Percentiles rank a stretch among this genome's conserved stretches.
phyloP scores from a whole-genome alignment of 2,329 filamentous ascomycete genomes.

The Neonectria coccinea region DNA sequence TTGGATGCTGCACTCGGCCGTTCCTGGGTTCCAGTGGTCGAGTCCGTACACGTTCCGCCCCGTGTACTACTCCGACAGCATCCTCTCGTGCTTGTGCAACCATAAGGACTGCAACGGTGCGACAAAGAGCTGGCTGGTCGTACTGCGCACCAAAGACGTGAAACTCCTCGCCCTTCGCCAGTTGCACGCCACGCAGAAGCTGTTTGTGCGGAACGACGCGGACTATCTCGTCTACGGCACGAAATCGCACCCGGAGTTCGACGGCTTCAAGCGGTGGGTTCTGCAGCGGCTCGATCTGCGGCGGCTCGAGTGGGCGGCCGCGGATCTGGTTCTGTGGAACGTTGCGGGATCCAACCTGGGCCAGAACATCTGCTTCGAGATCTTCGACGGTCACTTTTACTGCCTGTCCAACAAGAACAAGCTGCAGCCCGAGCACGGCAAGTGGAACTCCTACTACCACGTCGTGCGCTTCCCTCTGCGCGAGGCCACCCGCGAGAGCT shows the following conservation, averaged over 20 bases:
- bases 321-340: slow-evolving; percentile 65
- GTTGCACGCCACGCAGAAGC: slow-evolving; percentile 61
- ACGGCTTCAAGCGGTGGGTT: slow-evolving; percentile 72
- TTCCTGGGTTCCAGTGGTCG: slow-evolving; percentile 51
- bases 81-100: slow-evolving; percentile 69
- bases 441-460: slow-evolving; percentile 77
- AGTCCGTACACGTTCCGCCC: slow-evolving; percentile 62
- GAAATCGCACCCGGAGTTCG: slow-evolving; percentile 64
- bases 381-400: slow-evolving; percentile 75
- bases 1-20: slow-evolving; percentile 51
- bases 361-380: slow-evolving; percentile 77
- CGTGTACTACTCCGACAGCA: slow-evolving; percentile 67
- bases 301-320: slow-evolving; percentile 53
- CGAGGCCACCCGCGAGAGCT: slow-evolving; percentile 51
- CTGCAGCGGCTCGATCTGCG: slow-evolving; percentile 65
- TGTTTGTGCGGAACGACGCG: slow-evolving; percentile 76
- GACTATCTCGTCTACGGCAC: slow-evolving; percentile 75
- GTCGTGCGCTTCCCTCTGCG: slow-evolving; percentile 72
- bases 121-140: slow-evolving; percentile 64
- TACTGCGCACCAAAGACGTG: slow-evolving; percentile 56
- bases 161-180: slow-evolving; percentile 55
- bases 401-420: slow-evolving; percentile 74
- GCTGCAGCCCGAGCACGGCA: slow-evolving; percentile 71
- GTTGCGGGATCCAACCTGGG: slow-evolving; percentile 75
- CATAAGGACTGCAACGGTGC: slow-evolving; percentile 48